Base-by-base conservation (phyloP, 768 basidiomycete genomes). In the Podaxis carcinomalis region DNA sequence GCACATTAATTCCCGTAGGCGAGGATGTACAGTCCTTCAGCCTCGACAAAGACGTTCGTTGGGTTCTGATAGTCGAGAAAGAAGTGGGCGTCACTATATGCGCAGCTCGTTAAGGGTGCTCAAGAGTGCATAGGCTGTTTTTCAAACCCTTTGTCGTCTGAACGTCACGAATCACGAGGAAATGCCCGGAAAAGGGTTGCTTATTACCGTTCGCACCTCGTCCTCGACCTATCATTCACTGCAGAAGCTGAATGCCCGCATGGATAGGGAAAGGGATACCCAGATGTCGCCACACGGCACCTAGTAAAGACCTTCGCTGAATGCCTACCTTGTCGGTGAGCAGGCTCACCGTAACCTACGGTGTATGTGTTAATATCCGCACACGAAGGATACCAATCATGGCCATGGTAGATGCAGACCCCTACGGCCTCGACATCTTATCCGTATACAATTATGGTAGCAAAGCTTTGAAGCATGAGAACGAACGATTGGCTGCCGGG, bases 31-130 rank as follows among this genome's bases (percentile, higher is more conserved):
- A 77, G 14, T 76, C 78, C 0, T 83, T 95, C 58, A 76, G 79
- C n/a, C 66, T 89, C 3, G 70, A 78, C n/a, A 74, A 78, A 9
- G 70, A 79, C 42, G 67, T 93, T 11, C 64, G 79, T 0, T 98
- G 93, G 92, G 82, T 98, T 5, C 77, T 98, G 14, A 77, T 98
- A 3, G 80, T 98, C 16, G 97, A 99, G 74, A 99, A 99, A 76
- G 97, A 99, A 75, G 96, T 89, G 35, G 52, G 75, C 64, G 5
- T 5, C 55, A 5, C 36, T 19, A 19, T 44, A 44, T 44, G 42
- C n/a, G n/a, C 42, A 32, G 32, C 9, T 44, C 6, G 42, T 16
- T 5, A 9, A 19, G 14, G 42, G n/a, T n/a, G 5, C 42, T 44
- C n/a, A 44, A 44, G 19, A 25, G 19, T 14, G n/a, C 42, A 21